Base-by-base conservation (phyloP, 768 basidiomycete genomes). In the Termitomyces titanicus region DNA sequence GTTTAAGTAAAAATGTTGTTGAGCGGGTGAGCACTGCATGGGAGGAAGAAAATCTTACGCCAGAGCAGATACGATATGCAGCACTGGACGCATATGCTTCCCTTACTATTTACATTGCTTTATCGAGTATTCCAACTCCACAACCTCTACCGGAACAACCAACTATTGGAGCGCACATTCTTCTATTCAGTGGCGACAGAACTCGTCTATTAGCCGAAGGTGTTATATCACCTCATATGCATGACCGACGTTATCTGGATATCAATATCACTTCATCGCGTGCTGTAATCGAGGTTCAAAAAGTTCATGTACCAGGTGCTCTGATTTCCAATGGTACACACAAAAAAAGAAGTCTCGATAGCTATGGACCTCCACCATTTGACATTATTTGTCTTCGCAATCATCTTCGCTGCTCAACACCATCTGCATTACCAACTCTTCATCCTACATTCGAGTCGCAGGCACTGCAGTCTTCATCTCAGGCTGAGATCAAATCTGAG, bases 21-120 rank as follows among this genome's bases (percentile, higher is more conserved):
- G 39, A 61, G 39, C 53, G 50, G 1, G 35, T 61, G 44, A 66
- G 68, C 54, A 40, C 61, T 34, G 34, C 54, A 13, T 70, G 67
- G 66, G 44, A 52, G 29, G 27, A 51, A 27, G 31, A 34, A 18
- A 38, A 54, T 15, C 48, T 68, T 5, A 54, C 55, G 22, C 13
- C 25, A 3, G 54, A 54, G 20, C 65, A 64, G 37, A 52, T 63
- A 24, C n/a, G 34, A 5, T 67, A 67, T 61, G 65, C 65, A 35
- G 59, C 57, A 2, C 47, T 54, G 10, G 66, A 66, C 53, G 61
- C 42, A 0, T 67, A 61, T 57, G 63, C 59, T 20, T 58, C 59
- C 2, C 48, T 54, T 5, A 11, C 27, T 0, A 49, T 69, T 13
- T 64, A 61, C 25, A 22, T 59, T 25, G 42, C 47, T 2, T 40